Conservation (phyloP, 2,329 filamentous ascomycete species). For the Hypoxylon sp. region DNA sequence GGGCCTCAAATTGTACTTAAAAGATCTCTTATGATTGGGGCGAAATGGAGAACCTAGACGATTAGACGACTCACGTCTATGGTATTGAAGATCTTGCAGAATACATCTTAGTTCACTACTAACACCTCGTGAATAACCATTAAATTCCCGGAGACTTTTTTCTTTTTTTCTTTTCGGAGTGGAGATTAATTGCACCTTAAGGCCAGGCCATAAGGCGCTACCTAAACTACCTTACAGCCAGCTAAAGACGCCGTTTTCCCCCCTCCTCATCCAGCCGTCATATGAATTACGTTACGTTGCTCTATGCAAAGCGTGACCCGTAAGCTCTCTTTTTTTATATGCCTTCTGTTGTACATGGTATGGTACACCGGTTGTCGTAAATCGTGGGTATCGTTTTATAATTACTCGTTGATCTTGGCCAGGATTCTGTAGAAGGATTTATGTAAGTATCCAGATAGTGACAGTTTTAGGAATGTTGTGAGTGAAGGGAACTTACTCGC, state of each 20-base stretch:
- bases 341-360: slow-evolving; percentile 46
- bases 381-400: slow-evolving; percentile 58
- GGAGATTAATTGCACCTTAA: slow-evolving; percentile 43
- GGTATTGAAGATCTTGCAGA: neutral
- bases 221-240: slow-evolving; percentile 30
- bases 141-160: slow-evolving; percentile 10
- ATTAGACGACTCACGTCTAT: neutral
- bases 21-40: no score
- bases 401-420: slow-evolving; percentile 96
- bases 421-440: slow-evolving; percentile 79
- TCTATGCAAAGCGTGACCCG: slow-evolving; percentile 45
- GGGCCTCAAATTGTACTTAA: no score
- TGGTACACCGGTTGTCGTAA: slow-evolving; percentile 50
- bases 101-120: neutral
- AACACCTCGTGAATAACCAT: neutral
- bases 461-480: slow-evolving; percentile 5
- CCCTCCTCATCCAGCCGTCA: slow-evolving; percentile 26
- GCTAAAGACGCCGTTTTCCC: slow-evolving; percentile 35
- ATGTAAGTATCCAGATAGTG: slow-evolving; percentile 2
- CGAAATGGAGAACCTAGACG: neutral
- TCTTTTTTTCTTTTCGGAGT: no score
- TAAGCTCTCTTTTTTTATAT: slow-evolving; percentile 44
- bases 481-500: slow-evolving; percentile 79
- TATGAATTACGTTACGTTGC: slow-evolving; percentile 27
- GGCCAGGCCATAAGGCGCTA: slow-evolving; percentile 23